Evolutionary conservation across 495 filamentous ascomycete species (phyloP), one percentile per base, ranked within the genome.

Genomic region (Hyaloscypha finlandica): DNA sequence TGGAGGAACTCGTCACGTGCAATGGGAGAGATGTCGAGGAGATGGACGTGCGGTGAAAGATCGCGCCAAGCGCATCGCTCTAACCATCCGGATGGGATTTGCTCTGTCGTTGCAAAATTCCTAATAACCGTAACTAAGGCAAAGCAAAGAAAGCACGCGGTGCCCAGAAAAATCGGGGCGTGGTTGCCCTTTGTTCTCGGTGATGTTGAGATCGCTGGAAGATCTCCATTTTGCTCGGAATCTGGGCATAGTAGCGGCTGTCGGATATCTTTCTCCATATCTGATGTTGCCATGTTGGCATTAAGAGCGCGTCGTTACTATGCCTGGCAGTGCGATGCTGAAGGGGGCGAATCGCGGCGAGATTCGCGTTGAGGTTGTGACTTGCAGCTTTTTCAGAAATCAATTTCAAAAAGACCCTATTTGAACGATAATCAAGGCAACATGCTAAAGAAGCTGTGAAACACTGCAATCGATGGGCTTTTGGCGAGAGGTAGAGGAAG

Each of bases 21-120:
- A 39, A 74, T 73, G n/a, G 68, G 56, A 32, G 73, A 59, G 30
- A 74, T 71, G 29, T 59, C 54, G 57, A 74, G 68, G 35, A 71
- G 68, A 1, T 59, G 53, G 0, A 63, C 45, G 39, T 69, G 66
- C 12, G 66, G 14, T 32, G 64, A 6, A 6, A 74, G 67, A 9
- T 60, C 11, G 1, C 59, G 14, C 72, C 72, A 74, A 25, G 72
- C 67, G 25, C 70, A 70, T 6, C 66, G 63, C 61, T 74, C 64
- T 0, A 74, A 25, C 31, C 32, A 48, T 48, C 42, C 42, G 16
- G 42, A 48, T 48, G 42, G 42, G 1, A 48, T 48, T 48, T 48
- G 11, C 16, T 19, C 16, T 48, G 42, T 48, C 14, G 8, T 6
- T 8, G 1, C 35, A 37, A 37, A 37, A 11, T 4, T 2, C 9